phyloP scores from a whole-genome alignment of 169 alveolate genomes.

The Cytauxzoon felis region DNA sequence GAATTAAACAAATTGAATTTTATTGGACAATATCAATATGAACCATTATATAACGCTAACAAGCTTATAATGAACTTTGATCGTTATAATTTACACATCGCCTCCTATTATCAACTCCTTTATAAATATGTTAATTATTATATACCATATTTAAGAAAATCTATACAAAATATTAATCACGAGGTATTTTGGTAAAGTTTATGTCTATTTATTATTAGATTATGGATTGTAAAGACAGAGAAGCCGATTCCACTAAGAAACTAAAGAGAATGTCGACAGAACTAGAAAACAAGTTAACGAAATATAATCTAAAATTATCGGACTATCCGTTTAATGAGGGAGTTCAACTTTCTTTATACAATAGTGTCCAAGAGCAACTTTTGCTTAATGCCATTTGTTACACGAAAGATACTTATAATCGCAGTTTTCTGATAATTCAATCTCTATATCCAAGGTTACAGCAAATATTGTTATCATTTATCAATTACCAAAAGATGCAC shows the following conservation, averaged over 20 bases:
- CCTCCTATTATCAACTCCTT: slow-evolving; percentile 44
- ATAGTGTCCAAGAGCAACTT: slow-evolving; percentile 18
- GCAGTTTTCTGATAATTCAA: background rate
- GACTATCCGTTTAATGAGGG: slow-evolving; percentile 41
- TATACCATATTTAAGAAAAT: slow-evolving; percentile 37
- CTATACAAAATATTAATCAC: background rate
- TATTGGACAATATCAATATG: slow-evolving; percentile 53
- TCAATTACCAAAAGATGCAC: slow-evolving; percentile 20
- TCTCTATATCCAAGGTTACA: background rate
- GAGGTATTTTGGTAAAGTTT: slow-evolving; percentile 9
- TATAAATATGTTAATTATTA: slow-evolving; percentile 38
- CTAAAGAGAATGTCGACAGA: slow-evolving; percentile 14
- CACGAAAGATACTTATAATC: slow-evolving; percentile 16
- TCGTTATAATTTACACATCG: slow-evolving; percentile 46
- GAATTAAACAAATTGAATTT: slow-evolving; percentile 44
- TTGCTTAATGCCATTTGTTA: background rate
- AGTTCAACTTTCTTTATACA: slow-evolving; percentile 9
- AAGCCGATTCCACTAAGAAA: slow-evolving; percentile 28
- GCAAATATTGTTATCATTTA: slow-evolving; percentile 21
- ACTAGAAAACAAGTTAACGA: slow-evolving; percentile 4
- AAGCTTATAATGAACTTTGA: slow-evolving; percentile 38
- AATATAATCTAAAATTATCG: slow-evolving; percentile 12
- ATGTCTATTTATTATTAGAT: slow-evolving; percentile 3
- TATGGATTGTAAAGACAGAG: slow-evolving; percentile 25
- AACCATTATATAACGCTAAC: slow-evolving; percentile 54